Evolutionary conservation across 768 basidiomycete genomes (phyloP).

Genomic region (Boletales sp.): DNA sequence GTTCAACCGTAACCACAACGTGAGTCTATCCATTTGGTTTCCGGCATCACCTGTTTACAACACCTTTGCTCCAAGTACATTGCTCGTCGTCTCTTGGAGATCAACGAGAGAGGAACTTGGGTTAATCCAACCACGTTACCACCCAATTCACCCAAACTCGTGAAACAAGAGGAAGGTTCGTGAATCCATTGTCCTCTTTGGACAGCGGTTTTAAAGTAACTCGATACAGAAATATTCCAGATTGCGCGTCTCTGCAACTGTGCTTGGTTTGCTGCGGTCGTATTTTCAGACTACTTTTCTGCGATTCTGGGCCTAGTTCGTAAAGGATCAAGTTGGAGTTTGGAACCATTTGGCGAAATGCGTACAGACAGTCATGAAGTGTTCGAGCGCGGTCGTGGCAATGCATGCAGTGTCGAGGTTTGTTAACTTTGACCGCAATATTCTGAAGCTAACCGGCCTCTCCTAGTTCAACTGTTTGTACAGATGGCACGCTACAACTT

Average conservation of each 20-base stretch:
- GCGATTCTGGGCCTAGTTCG: constrained; percentile 76
- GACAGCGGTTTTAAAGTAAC: constrained; percentile 3
- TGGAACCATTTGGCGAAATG: constrained; percentile 75
- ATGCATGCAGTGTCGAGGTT: constrained; percentile 80
- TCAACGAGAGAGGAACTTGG: constrained; percentile 74
- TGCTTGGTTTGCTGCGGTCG: constrained; percentile 71
- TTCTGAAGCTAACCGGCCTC: background rate
- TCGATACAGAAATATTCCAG: constrained; percentile 70
- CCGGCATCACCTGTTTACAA: background rate
- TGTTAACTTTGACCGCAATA: constrained; percentile 4
- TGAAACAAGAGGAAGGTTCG: constrained; percentile 54
- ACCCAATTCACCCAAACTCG: constrained; percentile 30
- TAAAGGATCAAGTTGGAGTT: constrained; percentile 71
- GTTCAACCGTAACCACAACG: constrained; percentile 91
- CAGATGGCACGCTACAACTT: constrained; percentile 83
- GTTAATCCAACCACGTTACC: constrained; percentile 49
- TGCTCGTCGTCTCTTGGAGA: constrained; percentile 68
- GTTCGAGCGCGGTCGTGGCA: constrained; percentile 79
- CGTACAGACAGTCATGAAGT: constrained; percentile 56
- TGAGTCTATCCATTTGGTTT: constrained; percentile 31
- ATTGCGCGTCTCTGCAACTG: constrained; percentile 75
- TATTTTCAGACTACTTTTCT: constrained; percentile 85
- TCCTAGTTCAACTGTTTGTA: constrained; percentile 79
- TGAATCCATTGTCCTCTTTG: background rate
- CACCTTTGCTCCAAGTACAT: constrained; percentile 54